Evolutionary conservation across 768 basidiomycete genomes (phyloP).

Genomic region (Phanerodontia chrysosporium): DNA sequence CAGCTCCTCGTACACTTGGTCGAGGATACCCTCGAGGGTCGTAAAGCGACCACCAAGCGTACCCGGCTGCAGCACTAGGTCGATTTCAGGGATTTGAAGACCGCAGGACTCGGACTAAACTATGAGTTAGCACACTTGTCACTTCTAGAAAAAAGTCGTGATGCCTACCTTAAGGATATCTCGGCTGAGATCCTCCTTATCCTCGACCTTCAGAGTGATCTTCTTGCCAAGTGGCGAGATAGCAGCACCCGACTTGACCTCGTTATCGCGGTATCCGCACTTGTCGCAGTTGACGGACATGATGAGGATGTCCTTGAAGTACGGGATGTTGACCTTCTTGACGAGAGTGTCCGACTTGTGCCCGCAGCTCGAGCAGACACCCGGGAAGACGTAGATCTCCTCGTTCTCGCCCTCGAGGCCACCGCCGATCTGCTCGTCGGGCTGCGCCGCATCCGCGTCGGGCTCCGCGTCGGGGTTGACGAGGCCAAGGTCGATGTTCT

Average conservation of each 20-base stretch:
- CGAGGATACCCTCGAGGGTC: conserved; percentile 90
- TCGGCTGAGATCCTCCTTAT: conserved; percentile 85
- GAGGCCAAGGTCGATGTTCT: conserved; percentile 79
- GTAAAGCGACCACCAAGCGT: conserved; percentile 98
- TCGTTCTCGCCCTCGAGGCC: conserved; percentile 53
- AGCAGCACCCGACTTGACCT: conserved; percentile 91
- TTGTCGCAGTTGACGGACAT: conserved; percentile 97
- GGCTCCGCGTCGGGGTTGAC: conserved; percentile 43
- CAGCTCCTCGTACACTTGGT: conserved; percentile 93
- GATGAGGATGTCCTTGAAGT: conserved; percentile 97
- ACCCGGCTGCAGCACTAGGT: conserved; percentile 85
- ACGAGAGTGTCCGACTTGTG: conserved; percentile 81
- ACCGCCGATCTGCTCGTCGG: conserved; percentile 16
- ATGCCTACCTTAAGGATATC: conserved; percentile 87
- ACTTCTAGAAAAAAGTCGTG: neutral
- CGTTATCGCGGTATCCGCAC: conserved; percentile 97
- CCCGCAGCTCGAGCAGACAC: conserved; percentile 85
- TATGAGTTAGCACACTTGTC: neutral
- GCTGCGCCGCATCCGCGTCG: conserved; percentile 6
- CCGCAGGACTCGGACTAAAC: conserved; percentile 88
- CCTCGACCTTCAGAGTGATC: conserved; percentile 87
- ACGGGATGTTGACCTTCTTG: conserved; percentile 95
- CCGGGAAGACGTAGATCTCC: conserved; percentile 86
- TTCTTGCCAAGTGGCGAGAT: conserved; percentile 84
- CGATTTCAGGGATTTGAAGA: conserved; percentile 88